phyloP scores from a whole-genome alignment of 1,139 yeast species.

The Geotrichum klebahnii region DNA sequence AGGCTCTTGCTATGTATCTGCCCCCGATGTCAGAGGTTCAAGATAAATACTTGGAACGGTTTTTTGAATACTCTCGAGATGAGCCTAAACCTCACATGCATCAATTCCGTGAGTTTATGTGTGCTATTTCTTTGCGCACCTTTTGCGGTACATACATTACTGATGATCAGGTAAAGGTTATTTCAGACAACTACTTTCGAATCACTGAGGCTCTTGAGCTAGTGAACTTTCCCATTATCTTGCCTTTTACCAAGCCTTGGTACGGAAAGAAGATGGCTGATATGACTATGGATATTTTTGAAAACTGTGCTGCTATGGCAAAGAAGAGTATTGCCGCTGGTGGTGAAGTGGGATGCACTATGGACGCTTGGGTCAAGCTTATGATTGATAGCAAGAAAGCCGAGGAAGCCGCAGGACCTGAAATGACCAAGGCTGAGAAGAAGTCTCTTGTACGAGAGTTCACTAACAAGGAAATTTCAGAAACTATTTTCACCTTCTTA shows the following conservation, averaged over 20 bases:
- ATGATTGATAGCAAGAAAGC: conserved; percentile 73
- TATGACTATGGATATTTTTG: conserved; percentile 87
- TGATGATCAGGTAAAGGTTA: conserved; percentile 76
- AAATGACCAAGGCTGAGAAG: conserved; percentile 43
- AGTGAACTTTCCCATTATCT: conserved; percentile 92
- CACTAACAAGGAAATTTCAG: conserved; percentile 86
- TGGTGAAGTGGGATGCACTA: conserved; percentile 76
- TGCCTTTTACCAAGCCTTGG: conserved; percentile 97
- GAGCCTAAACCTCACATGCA: conserved; percentile 78
- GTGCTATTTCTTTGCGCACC: conserved; percentile 87
- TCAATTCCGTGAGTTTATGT: conserved; percentile 89
- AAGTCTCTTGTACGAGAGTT: conserved; percentile 74
- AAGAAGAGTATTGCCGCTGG: conserved; percentile 74
- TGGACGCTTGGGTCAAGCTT: conserved; percentile 89
- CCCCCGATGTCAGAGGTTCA: conserved; percentile 80
- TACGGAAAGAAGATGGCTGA: conserved; percentile 92
- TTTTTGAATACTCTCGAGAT: conserved; percentile 51
- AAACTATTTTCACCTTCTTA: conserved; percentile 90
- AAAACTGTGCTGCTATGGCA: conserved; percentile 79
- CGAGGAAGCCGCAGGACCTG: conserved; percentile 41
- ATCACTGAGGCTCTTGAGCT: conserved; percentile 94
- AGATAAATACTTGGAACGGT: conserved; percentile 71
- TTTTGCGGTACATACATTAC: conserved; percentile 94
- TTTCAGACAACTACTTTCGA: conserved; percentile 86
- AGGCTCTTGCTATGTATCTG: conserved; percentile 76